Base-by-base conservation (phyloP, 2,329 filamentous ascomycete species). In the Aspergillus clavatus region DNA sequence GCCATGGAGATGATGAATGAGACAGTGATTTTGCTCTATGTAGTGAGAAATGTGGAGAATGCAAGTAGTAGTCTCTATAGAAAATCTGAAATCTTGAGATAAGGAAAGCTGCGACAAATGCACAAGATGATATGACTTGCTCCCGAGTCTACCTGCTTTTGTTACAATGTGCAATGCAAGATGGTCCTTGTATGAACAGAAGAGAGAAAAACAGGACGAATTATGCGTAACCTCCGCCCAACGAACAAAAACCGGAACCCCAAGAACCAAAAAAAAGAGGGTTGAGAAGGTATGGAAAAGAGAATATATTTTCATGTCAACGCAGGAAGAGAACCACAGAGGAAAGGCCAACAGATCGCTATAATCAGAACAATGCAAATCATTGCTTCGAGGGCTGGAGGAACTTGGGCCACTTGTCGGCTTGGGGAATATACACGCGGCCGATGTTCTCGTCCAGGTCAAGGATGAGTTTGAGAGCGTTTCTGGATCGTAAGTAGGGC, bases 381-480 rank as follows among this genome's bases (percentile, higher is more conserved):
- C 52, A 60, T 55, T 63, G 57, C 47, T 63, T 62, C 23, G 61
- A 46, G 16, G 47, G 43, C 45, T 60, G 60, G 19, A 69, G 50
- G 38, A 68, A 56, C 50, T 66, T 67, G 38, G 66, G 63, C 65
- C 68, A 71, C 24, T 58, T 59, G 41, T 65, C 62, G 27, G 66
- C 60, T 26, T 67, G 59, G 26, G 76, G 76, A 42, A 87, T 62
- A 68, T 80, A 82, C 48, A 86, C 72, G 56, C 83, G 81, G 50
- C 91, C 91, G 74, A 97, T 96, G 65, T 94, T 87, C 72, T 93
- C 84, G 64, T 97, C 91, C 50, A 97, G 75, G 68, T 97, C 91
- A 39, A 96, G 80, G 58, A 97, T 91, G 59, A 96, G 87, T 79
- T 96, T 96, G 57, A 97, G 77, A 8, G 91, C 91, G 66, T 96